These are phyloP conservation scores for Lachnum nothofagi DNA, from an alignment of 2,329 filamentous ascomycete species.

Conservation along the genomic window DNA sequence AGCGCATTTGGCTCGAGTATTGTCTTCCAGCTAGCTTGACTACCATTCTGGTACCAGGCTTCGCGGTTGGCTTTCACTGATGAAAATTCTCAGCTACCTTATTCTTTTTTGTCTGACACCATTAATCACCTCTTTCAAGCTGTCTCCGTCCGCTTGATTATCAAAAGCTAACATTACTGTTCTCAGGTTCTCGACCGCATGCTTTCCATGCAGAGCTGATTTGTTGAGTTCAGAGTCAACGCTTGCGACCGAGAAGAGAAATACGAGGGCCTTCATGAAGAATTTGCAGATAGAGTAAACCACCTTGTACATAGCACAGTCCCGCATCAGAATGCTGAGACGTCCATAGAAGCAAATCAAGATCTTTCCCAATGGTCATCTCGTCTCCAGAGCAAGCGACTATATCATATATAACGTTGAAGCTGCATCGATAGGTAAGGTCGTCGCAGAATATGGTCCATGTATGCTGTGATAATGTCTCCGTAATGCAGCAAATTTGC, in stretches of 20 bases:
- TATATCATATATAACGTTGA: conserved; percentile 99
- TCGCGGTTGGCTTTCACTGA: conserved; percentile 74
- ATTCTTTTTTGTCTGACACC: conserved; percentile 76
- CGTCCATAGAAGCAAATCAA: conserved; percentile 69
- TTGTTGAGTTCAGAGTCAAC: conserved; percentile 62
- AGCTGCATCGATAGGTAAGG: conserved; percentile 79
- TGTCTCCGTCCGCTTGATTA: conserved; percentile 10
- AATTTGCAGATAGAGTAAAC: conserved; percentile 84
- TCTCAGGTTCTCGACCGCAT: conserved; percentile 6
- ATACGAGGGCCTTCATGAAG: conserved; percentile 71
- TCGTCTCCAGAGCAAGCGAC: conserved; percentile 93
- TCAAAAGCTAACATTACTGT: conserved; percentile 23
- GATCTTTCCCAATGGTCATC: conserved; percentile 89
- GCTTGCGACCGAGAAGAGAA: conserved; percentile 91
- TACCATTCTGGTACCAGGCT: conserved; percentile 70
- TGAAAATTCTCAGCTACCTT: conserved; percentile 99
- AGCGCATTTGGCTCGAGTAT: conserved; percentile 99
- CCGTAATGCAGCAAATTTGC: too few relatives aligned
- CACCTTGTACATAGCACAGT: conserved; percentile 36
- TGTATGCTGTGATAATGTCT: conserved; percentile 55
- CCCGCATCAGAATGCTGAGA: conserved; percentile 34
- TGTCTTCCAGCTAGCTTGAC: conserved; percentile 55
- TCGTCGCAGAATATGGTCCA: conserved; percentile 84
- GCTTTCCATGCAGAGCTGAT: conserved; percentile 28
- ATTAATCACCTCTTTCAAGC: conserved; percentile 16